phyloP scores from a whole-genome alignment of 177 flowering plant species.

The Vitis hybrid region DNA sequence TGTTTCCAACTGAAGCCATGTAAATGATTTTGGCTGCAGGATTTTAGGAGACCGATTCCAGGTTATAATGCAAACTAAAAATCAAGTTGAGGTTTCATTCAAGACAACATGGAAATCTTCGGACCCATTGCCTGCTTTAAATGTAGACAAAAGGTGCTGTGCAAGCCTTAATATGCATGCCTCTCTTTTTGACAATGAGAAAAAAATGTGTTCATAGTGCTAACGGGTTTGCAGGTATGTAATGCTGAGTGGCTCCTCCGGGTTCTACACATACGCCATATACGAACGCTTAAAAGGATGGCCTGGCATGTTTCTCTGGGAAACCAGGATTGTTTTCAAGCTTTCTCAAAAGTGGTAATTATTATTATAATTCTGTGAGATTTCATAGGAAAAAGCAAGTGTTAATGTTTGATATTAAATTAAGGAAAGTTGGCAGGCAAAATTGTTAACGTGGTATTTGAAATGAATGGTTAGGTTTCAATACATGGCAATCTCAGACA shows the following conservation, averaged over 20 bases:
- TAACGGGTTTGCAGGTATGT: constrained; percentile 25
- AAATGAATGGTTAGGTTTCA: constrained; percentile 30
- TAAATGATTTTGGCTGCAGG: constrained; percentile 20
- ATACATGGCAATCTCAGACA: constrained; percentile 51
- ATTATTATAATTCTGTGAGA: background rate
- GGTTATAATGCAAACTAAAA: constrained; percentile 23
- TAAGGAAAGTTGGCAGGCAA: too few species aligned
- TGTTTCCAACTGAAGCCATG: background rate
- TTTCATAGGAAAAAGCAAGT: too few species aligned
- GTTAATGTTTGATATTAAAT: too few species aligned
- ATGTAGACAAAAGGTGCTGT: constrained; percentile 47
- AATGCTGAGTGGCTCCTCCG: constrained; percentile 26
- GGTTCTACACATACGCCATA: constrained; percentile 43
- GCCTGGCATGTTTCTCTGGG: constrained; percentile 23
- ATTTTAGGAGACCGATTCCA: constrained; percentile 24
- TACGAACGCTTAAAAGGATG: constrained; percentile 39
- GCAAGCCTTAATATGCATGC: too few species aligned
- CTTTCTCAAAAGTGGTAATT: constrained; percentile 11
- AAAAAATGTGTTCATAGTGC: too few species aligned
- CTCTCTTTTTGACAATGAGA: background rate
- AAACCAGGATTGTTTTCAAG: constrained; percentile 37
- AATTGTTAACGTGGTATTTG: too few species aligned
- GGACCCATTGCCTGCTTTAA: constrained; percentile 24
- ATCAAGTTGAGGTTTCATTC: constrained; percentile 50
- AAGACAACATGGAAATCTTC: constrained; percentile 27